Conservation (phyloP, 1,139 yeast species). For the Suhomyces guaymorum region DNA sequence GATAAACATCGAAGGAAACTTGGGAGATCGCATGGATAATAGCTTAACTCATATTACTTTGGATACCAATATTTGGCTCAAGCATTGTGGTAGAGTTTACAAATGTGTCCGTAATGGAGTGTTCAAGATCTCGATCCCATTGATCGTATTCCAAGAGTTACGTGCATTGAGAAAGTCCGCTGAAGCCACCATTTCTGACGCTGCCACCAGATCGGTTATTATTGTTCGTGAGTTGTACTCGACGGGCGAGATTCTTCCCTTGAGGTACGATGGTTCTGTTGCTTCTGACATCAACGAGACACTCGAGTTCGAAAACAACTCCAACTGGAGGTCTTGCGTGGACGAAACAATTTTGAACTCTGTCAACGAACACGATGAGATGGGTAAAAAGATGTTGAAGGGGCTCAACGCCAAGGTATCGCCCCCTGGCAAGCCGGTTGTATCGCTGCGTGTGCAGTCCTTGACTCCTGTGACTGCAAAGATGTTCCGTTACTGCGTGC, state of each 20-base stretch:
- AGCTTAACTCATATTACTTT: slow-evolving; percentile 60
- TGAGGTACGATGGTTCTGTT: slow-evolving; percentile 57
- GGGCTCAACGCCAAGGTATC: slow-evolving; percentile 34
- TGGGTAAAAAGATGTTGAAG: slow-evolving; percentile 39
- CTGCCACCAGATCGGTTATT: slow-evolving; percentile 78
- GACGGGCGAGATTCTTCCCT: slow-evolving; percentile 51
- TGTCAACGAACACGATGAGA: slow-evolving; percentile 49
- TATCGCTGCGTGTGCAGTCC: slow-evolving; percentile 13
- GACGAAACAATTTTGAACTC: slow-evolving; percentile 61
- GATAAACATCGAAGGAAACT: slow-evolving; percentile 34
- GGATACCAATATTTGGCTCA: slow-evolving; percentile 80
- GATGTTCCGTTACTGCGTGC: slow-evolving; percentile 54
- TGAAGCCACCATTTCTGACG: slow-evolving; percentile 75
- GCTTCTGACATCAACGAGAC: slow-evolving; percentile 59
- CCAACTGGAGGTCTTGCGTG: slow-evolving; percentile 63
- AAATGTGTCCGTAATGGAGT: slow-evolving; percentile 65
- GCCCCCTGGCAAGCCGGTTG: slow-evolving; percentile 2
- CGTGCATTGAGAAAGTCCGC: slow-evolving; percentile 72
- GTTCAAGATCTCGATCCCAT: slow-evolving; percentile 60
- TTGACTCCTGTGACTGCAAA: slow-evolving; percentile 40
- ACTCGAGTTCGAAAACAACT: slow-evolving; percentile 60
- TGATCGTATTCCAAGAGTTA: slow-evolving; percentile 77
- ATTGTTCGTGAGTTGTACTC: slow-evolving; percentile 66
- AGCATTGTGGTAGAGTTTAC: slow-evolving; percentile 74
- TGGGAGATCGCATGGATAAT: slow-evolving; percentile 55